Conservation (phyloP, 257 asterid species). For the Solanum pinnatisectum region DNA sequence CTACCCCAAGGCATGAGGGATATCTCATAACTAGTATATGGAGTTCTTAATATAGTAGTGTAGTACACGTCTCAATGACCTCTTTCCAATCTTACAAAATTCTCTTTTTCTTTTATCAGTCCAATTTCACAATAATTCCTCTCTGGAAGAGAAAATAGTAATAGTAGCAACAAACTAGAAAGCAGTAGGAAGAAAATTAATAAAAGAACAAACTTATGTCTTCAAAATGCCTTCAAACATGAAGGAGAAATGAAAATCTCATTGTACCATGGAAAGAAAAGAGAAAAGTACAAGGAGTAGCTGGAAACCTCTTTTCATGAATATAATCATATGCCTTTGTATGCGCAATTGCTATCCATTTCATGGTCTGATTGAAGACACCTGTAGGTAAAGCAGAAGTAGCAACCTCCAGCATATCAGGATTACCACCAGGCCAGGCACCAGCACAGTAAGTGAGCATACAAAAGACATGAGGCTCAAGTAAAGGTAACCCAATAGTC, state of each 20-base stretch:
- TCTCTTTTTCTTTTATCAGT: background rate
- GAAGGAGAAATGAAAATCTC: background rate
- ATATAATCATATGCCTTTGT: slow-evolving; percentile 79
- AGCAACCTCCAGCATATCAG: slow-evolving; percentile 94
- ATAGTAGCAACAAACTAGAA: background rate
- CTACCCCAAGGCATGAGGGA: background rate
- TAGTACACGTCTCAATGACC: background rate
- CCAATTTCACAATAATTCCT: background rate
- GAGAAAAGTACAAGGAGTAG: background rate
- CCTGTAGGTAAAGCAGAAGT: slow-evolving; percentile 91
- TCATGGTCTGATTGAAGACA: slow-evolving; percentile 75
- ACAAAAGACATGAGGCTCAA: slow-evolving; percentile 90
- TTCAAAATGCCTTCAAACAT: background rate
- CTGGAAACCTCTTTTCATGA: slow-evolving; percentile 61
- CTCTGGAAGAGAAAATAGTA: background rate
- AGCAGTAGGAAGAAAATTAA: background rate
- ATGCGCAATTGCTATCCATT: slow-evolving; percentile 79
- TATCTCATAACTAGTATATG: background rate
- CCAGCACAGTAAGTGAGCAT: slow-evolving; percentile 97
- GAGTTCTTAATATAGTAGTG: background rate
- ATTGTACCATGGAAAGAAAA: background rate
- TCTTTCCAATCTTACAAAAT: background rate
- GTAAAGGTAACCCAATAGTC: slow-evolving; percentile 94
- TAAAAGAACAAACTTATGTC: background rate
- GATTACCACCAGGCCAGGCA: slow-evolving; percentile 99